A percentile compares a stretch with the other conserved stretches of the same genome.
These are phyloP conservation scores for Comarum palustre DNA, from an alignment of 306 rosid genomes.

Conservation along the genomic window DNA sequence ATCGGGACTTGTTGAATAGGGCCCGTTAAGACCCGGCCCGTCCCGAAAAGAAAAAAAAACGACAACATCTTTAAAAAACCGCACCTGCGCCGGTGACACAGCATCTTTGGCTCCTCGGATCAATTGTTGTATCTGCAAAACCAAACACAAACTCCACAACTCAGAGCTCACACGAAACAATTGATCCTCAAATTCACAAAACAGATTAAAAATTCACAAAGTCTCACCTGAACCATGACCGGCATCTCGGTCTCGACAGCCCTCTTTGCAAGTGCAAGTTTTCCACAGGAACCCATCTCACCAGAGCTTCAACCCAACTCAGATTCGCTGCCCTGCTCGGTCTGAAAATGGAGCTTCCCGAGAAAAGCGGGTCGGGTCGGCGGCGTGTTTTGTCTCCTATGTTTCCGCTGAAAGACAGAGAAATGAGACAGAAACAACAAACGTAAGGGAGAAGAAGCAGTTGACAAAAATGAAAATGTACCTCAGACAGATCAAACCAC, in stretches of 20 bases:
- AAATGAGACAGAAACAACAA: too few relatives aligned
- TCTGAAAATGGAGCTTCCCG: too few relatives aligned
- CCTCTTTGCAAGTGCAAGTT: constrained; percentile 57
- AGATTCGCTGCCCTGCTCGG: background rate
- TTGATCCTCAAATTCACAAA: constrained; percentile 23
- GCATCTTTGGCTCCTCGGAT: constrained; percentile 38
- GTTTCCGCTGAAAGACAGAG: too few relatives aligned
- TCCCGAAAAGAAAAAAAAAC: too few relatives aligned
- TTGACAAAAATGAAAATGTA: too few relatives aligned
- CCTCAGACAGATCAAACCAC: too few relatives aligned
- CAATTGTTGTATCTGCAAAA: constrained; percentile 54
- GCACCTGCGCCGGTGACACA: constrained; percentile 61
- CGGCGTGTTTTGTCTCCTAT: too few relatives aligned
- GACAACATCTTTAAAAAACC: too few relatives aligned
- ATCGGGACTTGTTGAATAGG: too few relatives aligned
- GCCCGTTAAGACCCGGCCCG: too few relatives aligned
- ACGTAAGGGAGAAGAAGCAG: too few relatives aligned
- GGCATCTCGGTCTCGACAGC: constrained; percentile 58
- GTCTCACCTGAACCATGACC: constrained; percentile 51
- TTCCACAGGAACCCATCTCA: constrained; percentile 50
- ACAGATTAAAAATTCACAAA: constrained; percentile 1
- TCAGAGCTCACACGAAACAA: constrained; percentile 4
- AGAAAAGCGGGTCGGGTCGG: too few relatives aligned
- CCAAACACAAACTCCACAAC: background rate
- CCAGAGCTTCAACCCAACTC: constrained; percentile 11